Base-by-base conservation (phyloP, 495 filamentous ascomycete genomes). In the Lepidopterella palustris region DNA sequence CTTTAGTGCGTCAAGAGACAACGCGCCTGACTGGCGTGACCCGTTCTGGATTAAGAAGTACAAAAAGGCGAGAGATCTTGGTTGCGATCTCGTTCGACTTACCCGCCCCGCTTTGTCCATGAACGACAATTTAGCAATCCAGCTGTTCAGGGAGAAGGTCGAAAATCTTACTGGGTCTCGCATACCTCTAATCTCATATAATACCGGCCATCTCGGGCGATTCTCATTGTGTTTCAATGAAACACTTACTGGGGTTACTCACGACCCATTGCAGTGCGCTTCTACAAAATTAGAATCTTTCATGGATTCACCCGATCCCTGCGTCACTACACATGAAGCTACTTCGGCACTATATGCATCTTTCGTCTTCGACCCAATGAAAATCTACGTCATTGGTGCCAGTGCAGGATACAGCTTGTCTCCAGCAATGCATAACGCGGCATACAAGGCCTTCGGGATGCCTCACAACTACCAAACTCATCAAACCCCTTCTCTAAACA, bases 401-500 rank as follows among this genome's bases (percentile, higher is more conserved):
- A 86, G 80, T 55, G 86, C 90, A 18, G 79, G 82, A 26, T 89
- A 89, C 72, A 89, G 84, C 68, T 74, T 90, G 29, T 89, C 86
- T 0, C 88, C 89, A 0, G 83, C 82, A 0, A 93, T 92, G 87
- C 86, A 91, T 67, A 86, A 81, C 58, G 87, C 87, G 2, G 88
- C 88, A 11, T 86, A 86, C 68, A 76, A 81, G 48, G 82, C 82
- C 40, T 86, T 82, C 51, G 86, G 85, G 24, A 83, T 93, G 81
- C 81, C 79, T 21, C 87, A 93, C 68, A 80, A 79, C 26, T 92
- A 86, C 68, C 79, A 82, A 45, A 84, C 83, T 18, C 80, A 82
- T 21, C 79, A 84, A 26, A 83, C 83, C 10, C 75, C 81, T 0
- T 83, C 84, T 0, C 76, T 90, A 2, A 81, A 87, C 45, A 77